A percentile compares a stretch with the other conserved stretches of the same genome.
These are phyloP conservation scores for Pythium dissotocum DNA, from an alignment of 352 stramenopile species.

Conservation along the genomic window DNA sequence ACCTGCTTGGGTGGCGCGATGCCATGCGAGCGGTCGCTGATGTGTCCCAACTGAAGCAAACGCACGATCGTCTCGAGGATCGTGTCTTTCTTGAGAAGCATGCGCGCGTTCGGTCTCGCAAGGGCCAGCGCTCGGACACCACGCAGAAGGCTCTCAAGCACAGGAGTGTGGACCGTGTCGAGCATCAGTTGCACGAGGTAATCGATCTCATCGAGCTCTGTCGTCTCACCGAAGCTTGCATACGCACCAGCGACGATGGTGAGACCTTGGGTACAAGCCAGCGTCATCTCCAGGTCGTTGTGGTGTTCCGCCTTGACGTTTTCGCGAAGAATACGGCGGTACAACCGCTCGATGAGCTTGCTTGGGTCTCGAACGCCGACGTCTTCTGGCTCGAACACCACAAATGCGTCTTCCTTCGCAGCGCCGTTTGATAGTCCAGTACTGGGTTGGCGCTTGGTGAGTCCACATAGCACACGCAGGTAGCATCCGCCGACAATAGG, in stretches of 20 bases:
- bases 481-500: slow-evolving; percentile 91
- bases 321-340: slow-evolving; percentile 76
- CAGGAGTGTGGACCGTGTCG: slow-evolving; percentile 57
- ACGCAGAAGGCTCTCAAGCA: slow-evolving; percentile 60
- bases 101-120: slow-evolving; percentile 48
- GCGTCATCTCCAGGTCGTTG: slow-evolving; percentile 59
- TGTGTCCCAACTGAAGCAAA: slow-evolving; percentile 68
- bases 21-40: slow-evolving; percentile 27
- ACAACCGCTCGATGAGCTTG: slow-evolving; percentile 55
- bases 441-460: slow-evolving; percentile 15
- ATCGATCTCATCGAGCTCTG: slow-evolving; percentile 69
- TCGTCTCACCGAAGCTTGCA: slow-evolving; percentile 32
- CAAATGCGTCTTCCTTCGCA: slow-evolving; percentile 54
- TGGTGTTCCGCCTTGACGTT: slow-evolving; percentile 70
- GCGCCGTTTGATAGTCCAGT: not conserved
- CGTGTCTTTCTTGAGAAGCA: slow-evolving; percentile 42
- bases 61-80: slow-evolving; percentile 55
- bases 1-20: slow-evolving; percentile 18
- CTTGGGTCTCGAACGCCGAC: slow-evolving; percentile 57
- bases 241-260: slow-evolving; percentile 61
- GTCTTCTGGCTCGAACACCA: slow-evolving; percentile 47
- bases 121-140: slow-evolving; percentile 58
- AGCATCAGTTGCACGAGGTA: slow-evolving; percentile 66
- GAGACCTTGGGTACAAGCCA: slow-evolving; percentile 66
- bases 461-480: slow-evolving; percentile 63